Percentiles rank a stretch among this genome's conserved stretches.
Conservation (phyloP, 1,284 basidiomycete genomes). For the Microbotryomycetes sp. region DNA sequence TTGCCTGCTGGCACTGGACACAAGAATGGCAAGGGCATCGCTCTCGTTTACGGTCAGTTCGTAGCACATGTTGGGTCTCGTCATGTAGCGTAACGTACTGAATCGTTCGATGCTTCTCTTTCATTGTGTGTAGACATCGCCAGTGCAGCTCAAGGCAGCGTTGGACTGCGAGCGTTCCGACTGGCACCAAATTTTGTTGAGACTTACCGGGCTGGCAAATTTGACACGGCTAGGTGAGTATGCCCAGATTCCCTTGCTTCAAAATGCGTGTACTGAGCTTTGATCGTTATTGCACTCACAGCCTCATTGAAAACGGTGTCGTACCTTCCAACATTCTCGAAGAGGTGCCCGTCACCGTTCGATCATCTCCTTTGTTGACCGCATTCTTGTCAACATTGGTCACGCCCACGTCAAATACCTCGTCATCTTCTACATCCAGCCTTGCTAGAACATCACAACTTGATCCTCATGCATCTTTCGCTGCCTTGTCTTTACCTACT, state of each 20-base stretch:
- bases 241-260: constrained; percentile 16
- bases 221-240: constrained; percentile 72
- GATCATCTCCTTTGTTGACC: constrained; percentile 75
- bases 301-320: constrained; percentile 75
- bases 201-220: constrained; percentile 78
- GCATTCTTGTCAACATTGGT: constrained; percentile 74
- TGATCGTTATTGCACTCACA: constrained; percentile 39
- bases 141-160: constrained; percentile 73
- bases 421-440: constrained; percentile 38
- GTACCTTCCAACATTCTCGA: constrained; percentile 85
- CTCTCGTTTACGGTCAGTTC: constrained; percentile 74
- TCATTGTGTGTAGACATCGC: constrained; percentile 18
- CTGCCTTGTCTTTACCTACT: constrained; percentile 30
- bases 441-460: constrained; percentile 36
- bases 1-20: constrained; percentile 19
- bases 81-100: too few species aligned
- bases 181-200: constrained; percentile 76
- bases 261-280: background rate
- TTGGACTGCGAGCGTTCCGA: constrained; percentile 85
- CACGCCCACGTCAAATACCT: constrained; percentile 41
- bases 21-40: constrained; percentile 64
- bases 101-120: background rate
- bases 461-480: constrained; percentile 48
- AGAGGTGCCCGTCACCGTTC: constrained; percentile 81
- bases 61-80: constrained; percentile 3